These are phyloP conservation scores for Talaromyces ruber DNA, from an alignment of 495 filamentous ascomycete species.

Conservation along the genomic window DNA sequence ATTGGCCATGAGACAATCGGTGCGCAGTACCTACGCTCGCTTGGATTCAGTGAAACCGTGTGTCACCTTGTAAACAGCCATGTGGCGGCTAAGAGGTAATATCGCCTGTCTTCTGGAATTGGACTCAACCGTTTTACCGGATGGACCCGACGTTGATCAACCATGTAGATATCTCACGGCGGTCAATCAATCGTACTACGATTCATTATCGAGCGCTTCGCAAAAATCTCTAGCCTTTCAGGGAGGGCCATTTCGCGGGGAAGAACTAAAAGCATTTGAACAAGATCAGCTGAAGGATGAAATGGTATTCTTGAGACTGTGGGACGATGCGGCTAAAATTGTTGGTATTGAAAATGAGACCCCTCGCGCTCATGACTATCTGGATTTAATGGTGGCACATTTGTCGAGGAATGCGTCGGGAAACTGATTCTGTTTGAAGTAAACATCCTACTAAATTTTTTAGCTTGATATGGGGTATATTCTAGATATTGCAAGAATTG, in stretches of 20 bases:
- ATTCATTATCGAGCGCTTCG: constrained; percentile 27
- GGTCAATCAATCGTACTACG: constrained; percentile 25
- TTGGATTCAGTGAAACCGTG: constrained; percentile 32
- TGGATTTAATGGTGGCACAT: constrained; percentile 20
- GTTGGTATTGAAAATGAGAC: constrained; percentile 20
- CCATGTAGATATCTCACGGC: constrained; percentile 27
- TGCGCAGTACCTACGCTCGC: constrained; percentile 23
- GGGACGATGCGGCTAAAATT: constrained; percentile 36
- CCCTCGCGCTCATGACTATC: constrained; percentile 20
- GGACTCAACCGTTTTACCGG: neutral
- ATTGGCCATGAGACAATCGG: constrained; percentile 35
- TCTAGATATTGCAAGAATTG: too few relatives aligned
- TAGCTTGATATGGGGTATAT: neutral
- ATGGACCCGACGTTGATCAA: neutral
- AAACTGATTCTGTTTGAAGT: neutral
- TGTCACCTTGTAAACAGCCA: constrained; percentile 31
- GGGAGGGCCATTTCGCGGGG: constrained; percentile 31
- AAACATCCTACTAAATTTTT: neutral
- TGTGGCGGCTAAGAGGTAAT: constrained; percentile 36
- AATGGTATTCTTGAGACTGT: constrained; percentile 30
- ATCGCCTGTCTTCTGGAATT: neutral
- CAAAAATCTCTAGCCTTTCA: constrained; percentile 33
- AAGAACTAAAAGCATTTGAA: constrained; percentile 20
- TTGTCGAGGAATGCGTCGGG: neutral
- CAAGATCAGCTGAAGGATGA: constrained; percentile 25